phyloP scores from a whole-genome alignment of 2,329 filamentous ascomycete genomes.

The Harringtonia aguacate region DNA sequence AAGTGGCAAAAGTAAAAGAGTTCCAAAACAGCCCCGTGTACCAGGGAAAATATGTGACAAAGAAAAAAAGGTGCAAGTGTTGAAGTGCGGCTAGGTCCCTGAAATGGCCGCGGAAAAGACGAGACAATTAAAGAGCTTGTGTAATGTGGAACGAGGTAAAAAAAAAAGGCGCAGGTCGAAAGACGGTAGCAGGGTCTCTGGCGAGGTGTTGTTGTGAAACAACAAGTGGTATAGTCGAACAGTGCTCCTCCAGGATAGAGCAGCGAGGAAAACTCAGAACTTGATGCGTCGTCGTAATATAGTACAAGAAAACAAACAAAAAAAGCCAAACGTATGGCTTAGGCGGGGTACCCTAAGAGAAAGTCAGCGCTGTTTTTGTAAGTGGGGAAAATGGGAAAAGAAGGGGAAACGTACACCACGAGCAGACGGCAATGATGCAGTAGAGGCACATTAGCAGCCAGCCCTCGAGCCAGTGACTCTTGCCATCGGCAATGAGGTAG shows the following conservation, averaged over 20 bases:
- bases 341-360: conserved; percentile 5
- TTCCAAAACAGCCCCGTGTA: background rate
- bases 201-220: no score
- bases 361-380: background rate
- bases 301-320: no score
- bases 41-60: background rate
- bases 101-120: no score
- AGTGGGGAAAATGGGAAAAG: background rate
- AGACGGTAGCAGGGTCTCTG: no score
- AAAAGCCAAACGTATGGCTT: background rate
- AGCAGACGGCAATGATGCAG: conserved; percentile 62
- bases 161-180: no score
- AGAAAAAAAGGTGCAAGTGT: background rate
- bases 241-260: no score
- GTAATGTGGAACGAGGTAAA: no score
- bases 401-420: conserved; percentile 42
- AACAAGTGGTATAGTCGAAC: no score
- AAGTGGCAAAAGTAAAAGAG: background rate
- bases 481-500: conserved; percentile 73
- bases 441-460: conserved; percentile 67
- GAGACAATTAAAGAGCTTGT: no score
- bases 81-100: no score
- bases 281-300: no score
- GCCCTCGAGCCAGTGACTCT: conserved; percentile 75
- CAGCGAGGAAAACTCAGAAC: no score